Base-by-base conservation (phyloP, 73 alveolate genomes). In the Blepharisma japonicum region DNA sequence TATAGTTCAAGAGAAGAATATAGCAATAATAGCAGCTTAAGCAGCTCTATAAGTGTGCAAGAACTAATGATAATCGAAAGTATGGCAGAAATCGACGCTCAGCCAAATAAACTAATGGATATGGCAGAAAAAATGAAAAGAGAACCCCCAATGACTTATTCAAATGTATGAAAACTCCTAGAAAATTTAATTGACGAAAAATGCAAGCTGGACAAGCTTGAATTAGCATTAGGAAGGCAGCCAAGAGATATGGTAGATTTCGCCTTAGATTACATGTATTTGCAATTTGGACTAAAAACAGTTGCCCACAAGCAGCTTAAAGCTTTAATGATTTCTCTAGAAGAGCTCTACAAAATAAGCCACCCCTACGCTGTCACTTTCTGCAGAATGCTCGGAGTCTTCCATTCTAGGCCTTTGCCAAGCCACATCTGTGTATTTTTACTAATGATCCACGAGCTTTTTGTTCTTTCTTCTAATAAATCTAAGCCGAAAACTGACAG, bases 71-170 rank as follows among this genome's bases (percentile, higher is more conserved):
- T 53, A 53, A 53, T 53, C n/a, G 67, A 53, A 53, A 20, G 67
- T 2, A 53, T 53, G n/a, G 23, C 27, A 11, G 27, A 11, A 53
- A 53, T 11, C 4, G 23, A 14, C 23, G 23, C 23, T 2, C 23
- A 14, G 27, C 67, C n/a, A 14, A 53, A 53, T 53, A 11, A 11
- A 53, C 67, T 53, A 14, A 53, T 53, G 23, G 67, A 53, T 1
- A 53, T 11, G 23, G 67, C 23, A 53, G n/a, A 11, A 53, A 53
- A 53, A 53, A 11, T 53, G n/a, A n/a, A 27, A 21, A 38, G 53
- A 4, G 77, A 61, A 61, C 42, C 42, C 4, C 77, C 77, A 25
- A 61, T 61, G 77, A 20, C 77, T 21, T 61, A 61, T 61, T 9
- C 77, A 25, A 61, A n/a, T 21, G 14, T 61, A 25, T 61, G 77